Evolutionary conservation across 1,284 basidiomycete species (phyloP).

Genomic region (Pseudozyma hubeiensis): DNA sequence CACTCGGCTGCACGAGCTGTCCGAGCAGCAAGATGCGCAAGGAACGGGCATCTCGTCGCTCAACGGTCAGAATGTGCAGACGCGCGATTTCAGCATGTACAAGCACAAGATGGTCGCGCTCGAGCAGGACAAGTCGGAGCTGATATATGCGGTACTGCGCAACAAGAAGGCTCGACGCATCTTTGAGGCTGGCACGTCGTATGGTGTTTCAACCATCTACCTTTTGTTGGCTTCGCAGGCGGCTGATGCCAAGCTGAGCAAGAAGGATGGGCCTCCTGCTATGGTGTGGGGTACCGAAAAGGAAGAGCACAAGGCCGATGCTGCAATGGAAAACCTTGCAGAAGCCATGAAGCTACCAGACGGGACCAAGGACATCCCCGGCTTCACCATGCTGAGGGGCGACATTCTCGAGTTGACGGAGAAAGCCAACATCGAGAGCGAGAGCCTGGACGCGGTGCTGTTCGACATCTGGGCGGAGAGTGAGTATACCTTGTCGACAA

Average conservation of each 20-base stretch:
- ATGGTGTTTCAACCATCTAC: conserved; percentile 42
- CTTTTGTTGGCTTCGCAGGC: conserved; percentile 21
- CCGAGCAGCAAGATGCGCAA: conserved; percentile 33
- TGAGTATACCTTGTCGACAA: conserved; percentile 8
- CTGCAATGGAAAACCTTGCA: conserved; percentile 25
- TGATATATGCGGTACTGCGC: conserved; percentile 29
- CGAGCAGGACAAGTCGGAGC: conserved; percentile 39
- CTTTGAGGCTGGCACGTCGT: conserved; percentile 41
- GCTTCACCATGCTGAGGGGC: conserved; percentile 32
- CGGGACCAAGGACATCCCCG: conserved; percentile 22
- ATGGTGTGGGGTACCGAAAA: conserved; percentile 44
- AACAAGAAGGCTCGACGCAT: conserved; percentile 34
- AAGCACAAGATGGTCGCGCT: conserved; percentile 43
- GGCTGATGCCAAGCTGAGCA: conserved; percentile 3
- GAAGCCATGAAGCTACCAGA: conserved; percentile 23
- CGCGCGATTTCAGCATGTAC: conserved; percentile 38
- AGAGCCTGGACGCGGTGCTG: conserved; percentile 40
- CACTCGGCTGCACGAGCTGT: conserved; percentile 30
- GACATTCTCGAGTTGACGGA: conserved; percentile 33
- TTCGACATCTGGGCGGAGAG: conserved; percentile 48
- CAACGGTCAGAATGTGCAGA: conserved; percentile 25
- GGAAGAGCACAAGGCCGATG: conserved; percentile 38
- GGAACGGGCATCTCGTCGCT: conserved; percentile 39
- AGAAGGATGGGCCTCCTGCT: not conserved
- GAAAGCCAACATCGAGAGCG: conserved; percentile 18